Percentiles rank a stretch among this genome's conserved stretches.
Evolutionary conservation across 1,284 basidiomycete genomes (phyloP).

Genomic region (Lentinula novae-zelandiae): DNA sequence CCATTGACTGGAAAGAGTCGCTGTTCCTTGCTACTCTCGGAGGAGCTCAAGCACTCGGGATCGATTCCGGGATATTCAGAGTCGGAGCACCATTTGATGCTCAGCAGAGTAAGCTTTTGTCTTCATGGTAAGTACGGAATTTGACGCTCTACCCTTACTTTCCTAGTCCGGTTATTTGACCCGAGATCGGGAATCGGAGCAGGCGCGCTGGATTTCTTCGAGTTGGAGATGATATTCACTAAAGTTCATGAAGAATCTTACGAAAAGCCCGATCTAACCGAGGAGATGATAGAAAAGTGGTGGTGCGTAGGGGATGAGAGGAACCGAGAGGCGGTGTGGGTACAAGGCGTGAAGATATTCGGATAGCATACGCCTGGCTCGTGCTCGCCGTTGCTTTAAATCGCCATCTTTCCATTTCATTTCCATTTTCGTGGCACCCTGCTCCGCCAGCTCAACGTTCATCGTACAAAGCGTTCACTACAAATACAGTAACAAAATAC

Average conservation of each 20-base stretch:
- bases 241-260: not conserved
- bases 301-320: conserved; percentile 75
- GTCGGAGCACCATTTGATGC: conserved; percentile 79
- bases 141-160: not conserved
- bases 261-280: conserved; percentile 27
- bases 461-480: no score
- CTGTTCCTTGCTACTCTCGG: conserved; percentile 78
- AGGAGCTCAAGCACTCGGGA: conserved; percentile 64
- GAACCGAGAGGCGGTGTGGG: conserved; percentile 69
- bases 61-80: conserved; percentile 55
- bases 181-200: conserved; percentile 35
- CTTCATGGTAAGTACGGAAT: not conserved
- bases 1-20: conserved; percentile 76
- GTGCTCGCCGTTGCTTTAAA: no score
- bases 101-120: conserved; percentile 60
- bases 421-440: not conserved
- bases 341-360: conserved; percentile 49
- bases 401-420: no score
- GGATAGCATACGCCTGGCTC: not conserved
- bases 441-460: not conserved
- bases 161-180: conserved; percentile 50
- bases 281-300: conserved; percentile 79
- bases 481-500: no score
- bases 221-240: conserved; percentile 25
- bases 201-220: conserved; percentile 70